Conservation (phyloP, 2,329 filamentous ascomycete species). For the Talaromyces sp. region DNA sequence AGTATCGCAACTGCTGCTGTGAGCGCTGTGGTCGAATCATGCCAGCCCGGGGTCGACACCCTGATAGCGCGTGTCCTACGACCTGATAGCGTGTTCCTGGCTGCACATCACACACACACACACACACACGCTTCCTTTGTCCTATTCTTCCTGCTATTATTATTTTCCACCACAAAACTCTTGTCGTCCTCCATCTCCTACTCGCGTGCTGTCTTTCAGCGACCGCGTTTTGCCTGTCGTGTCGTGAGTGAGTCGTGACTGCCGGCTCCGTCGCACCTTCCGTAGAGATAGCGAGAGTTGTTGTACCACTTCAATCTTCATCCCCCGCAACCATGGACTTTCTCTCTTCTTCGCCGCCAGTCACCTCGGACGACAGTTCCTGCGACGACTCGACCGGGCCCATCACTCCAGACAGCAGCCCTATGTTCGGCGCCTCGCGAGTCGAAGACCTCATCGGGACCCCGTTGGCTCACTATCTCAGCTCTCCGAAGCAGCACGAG, state of each 20-base stretch:
- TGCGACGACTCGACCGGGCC: conserved; percentile 21
- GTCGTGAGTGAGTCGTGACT: background rate
- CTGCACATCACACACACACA: background rate
- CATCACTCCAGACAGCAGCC: conserved; percentile 24
- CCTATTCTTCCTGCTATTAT: background rate
- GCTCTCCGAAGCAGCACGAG: conserved; percentile 7
- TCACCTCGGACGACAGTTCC: conserved; percentile 17
- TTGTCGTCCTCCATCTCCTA: background rate
- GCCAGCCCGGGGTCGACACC: background rate
- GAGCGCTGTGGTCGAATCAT: background rate
- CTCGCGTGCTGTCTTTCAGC: background rate
- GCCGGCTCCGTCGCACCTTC: background rate
- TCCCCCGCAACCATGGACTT: conserved; percentile 16
- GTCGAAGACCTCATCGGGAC: conserved; percentile 17
- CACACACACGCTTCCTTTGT: background rate
- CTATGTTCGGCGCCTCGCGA: conserved; percentile 21
- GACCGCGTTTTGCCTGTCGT: background rate
- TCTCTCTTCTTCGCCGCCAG: conserved; percentile 16
- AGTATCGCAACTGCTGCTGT: background rate
- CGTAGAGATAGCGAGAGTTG: background rate
- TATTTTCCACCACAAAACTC: background rate
- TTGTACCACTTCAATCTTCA: background rate
- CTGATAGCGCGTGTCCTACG: background rate
- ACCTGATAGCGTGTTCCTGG: background rate
- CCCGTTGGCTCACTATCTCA: conserved; percentile 14